These are phyloP conservation scores for Hanseniaspora thailandica DNA, from an alignment of 805 yeast genomes.

Conservation along the genomic window DNA sequence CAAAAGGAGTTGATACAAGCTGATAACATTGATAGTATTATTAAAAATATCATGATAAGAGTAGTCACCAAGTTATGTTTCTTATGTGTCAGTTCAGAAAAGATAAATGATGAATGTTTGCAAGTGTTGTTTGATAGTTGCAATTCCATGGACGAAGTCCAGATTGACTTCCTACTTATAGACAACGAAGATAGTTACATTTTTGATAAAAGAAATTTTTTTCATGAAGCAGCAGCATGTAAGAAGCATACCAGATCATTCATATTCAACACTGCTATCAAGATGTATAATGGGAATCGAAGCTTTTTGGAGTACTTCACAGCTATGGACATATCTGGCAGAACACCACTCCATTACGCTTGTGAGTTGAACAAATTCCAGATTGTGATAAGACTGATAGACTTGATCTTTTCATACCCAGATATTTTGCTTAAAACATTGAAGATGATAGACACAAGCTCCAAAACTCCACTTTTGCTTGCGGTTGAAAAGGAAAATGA, in stretches of 20 bases:
- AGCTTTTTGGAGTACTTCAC: constrained; percentile 25
- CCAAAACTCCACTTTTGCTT: constrained; percentile 70
- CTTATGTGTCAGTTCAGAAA: constrained; percentile 45
- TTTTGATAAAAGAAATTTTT: constrained; percentile 54
- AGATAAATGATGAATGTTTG: constrained; percentile 47
- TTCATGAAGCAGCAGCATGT: constrained; percentile 53
- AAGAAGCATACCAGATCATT: constrained; percentile 23
- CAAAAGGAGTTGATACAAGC: constrained; percentile 18
- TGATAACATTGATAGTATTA: constrained; percentile 16
- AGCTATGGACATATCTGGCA: constrained; percentile 54
- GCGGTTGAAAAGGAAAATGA: constrained; percentile 62
- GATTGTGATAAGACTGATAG: constrained; percentile 24
- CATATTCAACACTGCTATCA: constrained; percentile 22
- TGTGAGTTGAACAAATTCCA: constrained; percentile 45
- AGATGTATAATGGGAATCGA: constrained; percentile 17
- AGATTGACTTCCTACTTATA: constrained; percentile 47
- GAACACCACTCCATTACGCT: constrained; percentile 81
- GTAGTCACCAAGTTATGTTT: constrained; percentile 58
- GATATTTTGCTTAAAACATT: constrained; percentile 21
- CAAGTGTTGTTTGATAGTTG: constrained; percentile 34
- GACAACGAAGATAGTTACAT: constrained; percentile 42
- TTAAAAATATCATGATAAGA: constrained; percentile 23
- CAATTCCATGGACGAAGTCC: constrained; percentile 19
- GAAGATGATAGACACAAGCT: constrained; percentile 50
- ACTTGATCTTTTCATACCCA: background rate